Evolutionary conservation across 2,329 filamentous ascomycete species (phyloP).

Genomic region (Claviceps cyperi): DNA sequence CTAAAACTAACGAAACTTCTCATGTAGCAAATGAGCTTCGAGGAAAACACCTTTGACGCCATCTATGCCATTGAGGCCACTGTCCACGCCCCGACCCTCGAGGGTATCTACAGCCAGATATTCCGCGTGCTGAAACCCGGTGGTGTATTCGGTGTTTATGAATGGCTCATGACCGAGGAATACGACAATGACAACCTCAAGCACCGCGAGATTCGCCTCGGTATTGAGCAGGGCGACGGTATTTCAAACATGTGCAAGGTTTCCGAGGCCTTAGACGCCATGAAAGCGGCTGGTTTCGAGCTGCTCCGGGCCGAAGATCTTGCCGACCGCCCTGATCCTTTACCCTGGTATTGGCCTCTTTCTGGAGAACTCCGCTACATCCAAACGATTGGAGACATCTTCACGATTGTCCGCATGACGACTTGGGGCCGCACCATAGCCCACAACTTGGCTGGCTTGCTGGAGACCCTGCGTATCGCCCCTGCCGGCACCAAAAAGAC

Average conservation of each 20-base stretch:
- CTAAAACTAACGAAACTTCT: not conserved
- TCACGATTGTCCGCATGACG: slow-evolving; percentile 81
- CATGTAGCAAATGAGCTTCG: slow-evolving; percentile 65
- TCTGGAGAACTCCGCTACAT: slow-evolving; percentile 76
- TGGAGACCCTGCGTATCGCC: slow-evolving; percentile 63
- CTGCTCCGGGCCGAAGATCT: slow-evolving; percentile 76
- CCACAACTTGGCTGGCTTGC: slow-evolving; percentile 60
- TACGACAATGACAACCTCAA: slow-evolving; percentile 81
- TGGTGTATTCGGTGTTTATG: slow-evolving; percentile 90
- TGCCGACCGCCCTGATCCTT: slow-evolving; percentile 57
- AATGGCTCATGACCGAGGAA: slow-evolving; percentile 95
- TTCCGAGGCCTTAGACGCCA: slow-evolving; percentile 64
- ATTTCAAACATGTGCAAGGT: slow-evolving; percentile 96
- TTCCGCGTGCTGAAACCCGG: slow-evolving; percentile 92
- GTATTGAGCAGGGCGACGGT: slow-evolving; percentile 89
- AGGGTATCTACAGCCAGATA: slow-evolving; percentile 89
- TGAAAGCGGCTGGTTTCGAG: slow-evolving; percentile 78
- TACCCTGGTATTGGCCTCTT: slow-evolving; percentile 91
- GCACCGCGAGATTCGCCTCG: slow-evolving; percentile 82
- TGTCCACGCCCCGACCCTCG: slow-evolving; percentile 79
- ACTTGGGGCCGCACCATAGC: slow-evolving; percentile 61
- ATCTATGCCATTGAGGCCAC: slow-evolving; percentile 97
- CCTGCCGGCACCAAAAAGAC: slow-evolving; percentile 85
- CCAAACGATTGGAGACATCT: slow-evolving; percentile 62
- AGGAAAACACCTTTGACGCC: slow-evolving; percentile 81